Evolutionary conservation across 345 rosid genomes (phyloP), one percentile per base, ranked within the genome.

Genomic region (Citrus reticulata): DNA sequence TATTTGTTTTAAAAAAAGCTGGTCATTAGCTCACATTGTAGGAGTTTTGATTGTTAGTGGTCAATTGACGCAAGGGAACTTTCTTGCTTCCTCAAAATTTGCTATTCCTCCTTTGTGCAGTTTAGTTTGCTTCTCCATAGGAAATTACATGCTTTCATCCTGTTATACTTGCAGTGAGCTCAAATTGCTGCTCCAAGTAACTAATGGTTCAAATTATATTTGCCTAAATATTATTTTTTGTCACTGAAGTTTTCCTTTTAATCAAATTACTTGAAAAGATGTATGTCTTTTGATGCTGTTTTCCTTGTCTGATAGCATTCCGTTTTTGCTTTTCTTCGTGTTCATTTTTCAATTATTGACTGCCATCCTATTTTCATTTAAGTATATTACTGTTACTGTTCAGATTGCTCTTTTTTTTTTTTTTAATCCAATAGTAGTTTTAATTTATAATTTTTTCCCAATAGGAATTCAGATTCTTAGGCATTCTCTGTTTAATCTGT

Each of bases 51-150:
- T 75, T 37, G 22, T 27, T 51, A 34, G 59, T 59, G 3, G 42
- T 72, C 70, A 27, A 78, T 73, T 76, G 30, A 32, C 20, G 58
- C 78, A 24, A 74, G 37, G 64, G 40, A 62, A 57, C 55, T 73
- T 54, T 59, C 62, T 3, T 54, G 58, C 39, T 42, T 27, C 4
- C 29, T 27, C 77, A 66, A 46, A 17, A 19, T 69, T 71, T 51
- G 32, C 49, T 37, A 10, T 60, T 72, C 30, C 72, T 34, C 37
- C 27, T 70, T 74, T 22, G 61, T 72, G 27, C 39, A 46, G 70
- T 59, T 65, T 76, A 51, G 59, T 35, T 77, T 60, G 68, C 61
- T 69, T 73, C n/a, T 74, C 9, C 51, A 27, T 66, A 11, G 54
- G 55, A 25, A 64, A 37, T 68, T 66, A 9, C 34, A 20, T 49